phyloP scores from a whole-genome alignment of 371 early-diverging fungal species.

The Parasitella parasitica region DNA sequence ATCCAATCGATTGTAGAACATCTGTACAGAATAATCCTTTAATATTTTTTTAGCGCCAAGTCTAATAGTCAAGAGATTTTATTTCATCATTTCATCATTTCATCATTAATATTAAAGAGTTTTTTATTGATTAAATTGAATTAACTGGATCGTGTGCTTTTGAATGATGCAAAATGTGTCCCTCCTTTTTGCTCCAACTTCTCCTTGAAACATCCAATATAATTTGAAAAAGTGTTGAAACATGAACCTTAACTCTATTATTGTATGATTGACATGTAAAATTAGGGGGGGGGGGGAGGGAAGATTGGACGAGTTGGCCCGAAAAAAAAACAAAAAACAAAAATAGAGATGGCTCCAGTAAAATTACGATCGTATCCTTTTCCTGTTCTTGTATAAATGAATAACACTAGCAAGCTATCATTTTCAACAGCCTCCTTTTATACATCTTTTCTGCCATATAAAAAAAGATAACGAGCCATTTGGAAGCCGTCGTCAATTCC shows the following conservation, averaged over 20 bases:
- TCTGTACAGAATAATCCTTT: too few relatives aligned
- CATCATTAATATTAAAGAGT: too few relatives aligned
- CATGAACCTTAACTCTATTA: neutral
- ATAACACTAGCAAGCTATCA: neutral
- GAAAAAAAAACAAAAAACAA: too few relatives aligned
- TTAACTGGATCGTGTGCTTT: neutral
- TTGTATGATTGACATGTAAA: neutral
- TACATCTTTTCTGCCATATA: neutral
- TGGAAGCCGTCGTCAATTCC: neutral
- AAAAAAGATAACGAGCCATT: neutral
- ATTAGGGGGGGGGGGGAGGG: neutral
- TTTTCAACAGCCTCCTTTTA: conserved; percentile 4
- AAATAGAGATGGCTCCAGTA: too few relatives aligned
- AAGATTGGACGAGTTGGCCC: too few relatives aligned
- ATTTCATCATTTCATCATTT: too few relatives aligned
- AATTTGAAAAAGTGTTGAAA: neutral
- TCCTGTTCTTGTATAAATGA: neutral
- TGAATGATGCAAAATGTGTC: too few relatives aligned
- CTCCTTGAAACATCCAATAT: neutral
- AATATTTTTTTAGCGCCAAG: too few relatives aligned
- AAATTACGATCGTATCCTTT: neutral
- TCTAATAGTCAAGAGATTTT: too few relatives aligned
- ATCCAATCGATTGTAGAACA: too few relatives aligned
- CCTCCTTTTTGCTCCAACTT: neutral
- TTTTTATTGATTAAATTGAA: neutral